Base-by-base conservation (phyloP, 164 flowering plant genomes). In the Cinnamomum chago region DNA sequence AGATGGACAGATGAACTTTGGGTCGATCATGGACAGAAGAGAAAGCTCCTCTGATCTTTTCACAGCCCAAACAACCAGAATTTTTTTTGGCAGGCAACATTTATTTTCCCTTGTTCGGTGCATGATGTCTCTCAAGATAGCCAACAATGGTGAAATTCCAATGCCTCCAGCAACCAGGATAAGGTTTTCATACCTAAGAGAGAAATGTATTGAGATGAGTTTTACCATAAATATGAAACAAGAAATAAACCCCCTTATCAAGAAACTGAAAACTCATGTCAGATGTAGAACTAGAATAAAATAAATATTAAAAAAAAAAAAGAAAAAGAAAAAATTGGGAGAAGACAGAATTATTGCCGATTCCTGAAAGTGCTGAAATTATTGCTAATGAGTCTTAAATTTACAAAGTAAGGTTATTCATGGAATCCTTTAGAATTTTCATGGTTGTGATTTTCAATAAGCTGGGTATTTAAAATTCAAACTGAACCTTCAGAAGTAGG, bases 141-240 rank as follows among this genome's bases (percentile, higher is more conserved):
- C 99, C 27, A 93, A 71, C 79, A 95, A 93, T 2, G 99, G 98
- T 60, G 99, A 90, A 72, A 95, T 87, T n/a, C 99, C 99, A 70
- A 93, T 93, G 30, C 99, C 99, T 62, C 99, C 99, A 28, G 99
- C 98, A 6, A 95, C 93, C 79, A 95, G 75, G 60, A 95, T 77
- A 35, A 93, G 91, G 80, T 90, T 85, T 77, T 89, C 91, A 71
- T 93, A 91, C 90, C 99, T 95, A 50, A 67, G 15, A 74, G 14
- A 23, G n/a, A 33, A 22, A 40, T 27, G 33, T 67, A 6, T 9
- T 20, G 15, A 20, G 24, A 35, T 35, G 47, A 35, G 10, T 35
- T 35, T 35, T 35, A 35, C 47, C 47, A 35, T 35, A 35, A 35
- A 35, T 35, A 35, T 5, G 47, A 35, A 35, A 35, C 40, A 33